phyloP scores from a whole-genome alignment of 139 green algal genomes.

The Chlorella sorokiniana region DNA sequence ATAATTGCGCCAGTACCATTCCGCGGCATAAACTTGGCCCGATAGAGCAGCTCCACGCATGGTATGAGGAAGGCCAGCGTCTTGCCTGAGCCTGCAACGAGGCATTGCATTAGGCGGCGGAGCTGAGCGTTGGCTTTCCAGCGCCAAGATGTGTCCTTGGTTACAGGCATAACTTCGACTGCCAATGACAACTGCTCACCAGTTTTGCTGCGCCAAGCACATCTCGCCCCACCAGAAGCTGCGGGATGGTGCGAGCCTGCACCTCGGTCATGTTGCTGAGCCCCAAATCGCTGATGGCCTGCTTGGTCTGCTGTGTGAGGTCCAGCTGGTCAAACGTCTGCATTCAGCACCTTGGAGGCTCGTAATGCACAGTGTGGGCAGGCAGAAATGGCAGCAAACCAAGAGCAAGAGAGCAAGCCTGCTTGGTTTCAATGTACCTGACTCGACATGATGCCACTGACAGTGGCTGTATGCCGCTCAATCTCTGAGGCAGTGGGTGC shows the following conservation, averaged over 20 bases:
- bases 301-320: slow-evolving; percentile 64
- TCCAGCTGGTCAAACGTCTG: slow-evolving; percentile 76
- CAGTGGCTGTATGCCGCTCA: slow-evolving; percentile 11
- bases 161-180: background rate
- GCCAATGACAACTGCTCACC: slow-evolving; percentile 36
- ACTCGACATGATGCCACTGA: slow-evolving; percentile 38
- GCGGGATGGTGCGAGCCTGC: slow-evolving; percentile 93
- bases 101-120: too few relatives aligned
- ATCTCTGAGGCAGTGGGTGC: background rate
- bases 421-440: background rate
- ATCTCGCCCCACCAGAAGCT: slow-evolving; percentile 88
- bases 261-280: slow-evolving; percentile 94
- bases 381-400: too few relatives aligned
- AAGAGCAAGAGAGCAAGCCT: background rate
- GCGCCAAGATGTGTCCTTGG: background rate
- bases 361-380: background rate
- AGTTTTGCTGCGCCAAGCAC: slow-evolving; percentile 93
- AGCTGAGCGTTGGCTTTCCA: too few relatives aligned
- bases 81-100: slow-evolving; percentile 90
- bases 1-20: slow-evolving; percentile 94
- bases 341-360: background rate
- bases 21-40: slow-evolving; percentile 91
- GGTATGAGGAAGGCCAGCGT: slow-evolving; percentile 98
- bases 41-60: slow-evolving; percentile 88
- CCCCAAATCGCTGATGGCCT: slow-evolving; percentile 77